These are phyloP conservation scores for Bruguiera hainesii DNA, from an alignment of 441 rosid species.

Conservation along the genomic window DNA sequence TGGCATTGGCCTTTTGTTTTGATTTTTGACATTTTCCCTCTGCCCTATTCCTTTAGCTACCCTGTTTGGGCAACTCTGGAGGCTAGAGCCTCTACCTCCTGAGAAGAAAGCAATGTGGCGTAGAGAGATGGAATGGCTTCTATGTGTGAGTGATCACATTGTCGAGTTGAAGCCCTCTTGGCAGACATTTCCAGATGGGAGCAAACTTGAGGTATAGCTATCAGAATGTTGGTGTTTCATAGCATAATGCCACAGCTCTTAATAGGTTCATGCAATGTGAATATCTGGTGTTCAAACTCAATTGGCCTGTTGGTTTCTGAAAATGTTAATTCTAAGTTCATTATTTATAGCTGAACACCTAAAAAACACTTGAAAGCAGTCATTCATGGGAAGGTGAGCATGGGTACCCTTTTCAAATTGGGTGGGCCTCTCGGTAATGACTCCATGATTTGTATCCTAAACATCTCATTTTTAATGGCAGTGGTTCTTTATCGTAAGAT, in stretches of 20 bases:
- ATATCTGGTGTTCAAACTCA: not conserved
- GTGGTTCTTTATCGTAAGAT: slow-evolving; percentile 11
- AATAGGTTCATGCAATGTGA: not conserved
- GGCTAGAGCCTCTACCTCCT: slow-evolving; percentile 67
- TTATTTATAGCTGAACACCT: slow-evolving; percentile 1
- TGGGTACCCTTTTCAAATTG: not conserved
- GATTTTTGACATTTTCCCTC: slow-evolving; percentile 17
- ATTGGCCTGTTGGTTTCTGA: not conserved
- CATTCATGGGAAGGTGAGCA: not conserved
- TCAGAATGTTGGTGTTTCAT: too few species aligned
- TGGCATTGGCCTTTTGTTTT: slow-evolving; percentile 9
- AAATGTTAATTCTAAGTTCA: not conserved
- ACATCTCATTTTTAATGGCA: not conserved
- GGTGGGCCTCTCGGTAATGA: not conserved
- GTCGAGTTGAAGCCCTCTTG: slow-evolving; percentile 88
- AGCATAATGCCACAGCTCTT: too few species aligned
- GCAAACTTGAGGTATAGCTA: slow-evolving; percentile 77
- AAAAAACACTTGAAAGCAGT: not conserved
- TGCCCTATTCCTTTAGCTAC: slow-evolving; percentile 47
- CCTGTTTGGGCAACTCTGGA: slow-evolving; percentile 95
- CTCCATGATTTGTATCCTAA: not conserved
- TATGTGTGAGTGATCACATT: slow-evolving; percentile 87
- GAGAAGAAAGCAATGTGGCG: slow-evolving; percentile 98
- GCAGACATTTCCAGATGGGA: slow-evolving; percentile 96
- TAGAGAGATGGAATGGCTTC: slow-evolving; percentile 98